Base-by-base conservation (phyloP, 257 asterid species). In the Ligustrum vulgare region DNA sequence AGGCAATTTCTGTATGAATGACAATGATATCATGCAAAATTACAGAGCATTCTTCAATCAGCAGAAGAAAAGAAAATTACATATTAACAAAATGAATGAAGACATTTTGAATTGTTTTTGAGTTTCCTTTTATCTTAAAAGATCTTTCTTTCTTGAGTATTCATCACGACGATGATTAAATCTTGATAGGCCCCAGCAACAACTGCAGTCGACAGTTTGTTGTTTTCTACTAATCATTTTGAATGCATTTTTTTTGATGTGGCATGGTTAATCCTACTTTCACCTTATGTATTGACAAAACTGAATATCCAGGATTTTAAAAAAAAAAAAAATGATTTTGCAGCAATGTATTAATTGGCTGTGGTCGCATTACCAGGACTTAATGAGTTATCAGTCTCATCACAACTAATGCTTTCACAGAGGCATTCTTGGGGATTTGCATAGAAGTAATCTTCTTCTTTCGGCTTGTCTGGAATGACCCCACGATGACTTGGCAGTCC, bases 371-470 rank as follows among this genome's bases (percentile, higher is more conserved):
- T 87, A 71, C 83, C 81, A 49, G 77, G 83, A 35, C 78, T 83
- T 20, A 77, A 58, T 58, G 78, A 80, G 82, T 84, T n/a, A n/a
- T n/a, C n/a, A n/a, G n/a, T n/a, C n/a, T n/a, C 86, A 60, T 77
- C 83, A 77, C 97, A 88, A 35, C 75, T 76, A 20, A 69, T 80
- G 72, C 72, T 78, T 34, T 88, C 88, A 41, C 96, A 88, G 33
- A 93, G 86, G 83, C 98, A 93, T 82, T 93, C 98, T 33, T 87
- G 89, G 62, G 98, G 96, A 80, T 93, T 93, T 31, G 98, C 84
- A 71, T 91, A 93, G 82, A 91, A 93, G 72, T 91, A 93, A 33
- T 93, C 98, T 87, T 93, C 98, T 87, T 93, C 98, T 80, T 93
- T 93, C 20, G 98, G 98, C 78, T 89, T 90, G 70, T 88, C 94